Evolutionary conservation across 2,329 filamentous ascomycete species (phyloP).

Genomic region (Trichoderma simmonsii): DNA sequence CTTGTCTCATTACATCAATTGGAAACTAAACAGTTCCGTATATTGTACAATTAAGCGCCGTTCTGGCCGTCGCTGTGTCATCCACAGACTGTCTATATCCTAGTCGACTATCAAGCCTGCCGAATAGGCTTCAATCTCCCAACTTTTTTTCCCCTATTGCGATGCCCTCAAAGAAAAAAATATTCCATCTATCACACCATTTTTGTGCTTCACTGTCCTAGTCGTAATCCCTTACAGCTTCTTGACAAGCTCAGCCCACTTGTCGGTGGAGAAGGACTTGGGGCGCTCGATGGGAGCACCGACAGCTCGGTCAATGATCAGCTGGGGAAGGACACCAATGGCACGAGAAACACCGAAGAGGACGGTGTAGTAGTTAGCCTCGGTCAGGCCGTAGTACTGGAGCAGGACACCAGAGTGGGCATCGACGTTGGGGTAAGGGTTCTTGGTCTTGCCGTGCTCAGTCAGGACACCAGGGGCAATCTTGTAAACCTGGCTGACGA

Average conservation of each 20-base stretch:
- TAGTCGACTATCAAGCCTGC: background rate
- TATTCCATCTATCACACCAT: conserved; percentile 7
- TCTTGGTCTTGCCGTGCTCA: conserved; percentile 99
- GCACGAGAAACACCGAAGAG: conserved; percentile 98
- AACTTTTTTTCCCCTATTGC: conserved; percentile 6
- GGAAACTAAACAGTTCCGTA: conserved; percentile 23
- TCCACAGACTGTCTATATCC: conserved; percentile 24
- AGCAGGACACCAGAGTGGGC: conserved; percentile 98
- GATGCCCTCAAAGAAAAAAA: background rate
- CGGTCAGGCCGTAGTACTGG: conserved; percentile 98
- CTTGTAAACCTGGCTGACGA: conserved; percentile 99
- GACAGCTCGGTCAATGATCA: conserved; percentile 98
- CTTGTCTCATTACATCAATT: conserved; percentile 22
- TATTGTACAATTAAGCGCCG: conserved; percentile 28
- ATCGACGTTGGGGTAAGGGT: conserved; percentile 98
- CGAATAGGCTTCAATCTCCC: conserved; percentile 2
- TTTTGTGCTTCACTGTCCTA: background rate
- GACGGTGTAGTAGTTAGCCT: conserved; percentile 99
- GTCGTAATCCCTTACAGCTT: conserved; percentile 65
- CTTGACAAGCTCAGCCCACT: conserved; percentile 90
- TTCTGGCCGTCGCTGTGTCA: conserved; percentile 22
- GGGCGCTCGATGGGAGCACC: conserved; percentile 97
- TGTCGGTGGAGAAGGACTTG: conserved; percentile 98
- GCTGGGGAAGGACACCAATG: conserved; percentile 96
- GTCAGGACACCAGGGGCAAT: conserved; percentile 96